These are phyloP conservation scores for Cryomyces antarcticus DNA, from an alignment of 495 filamentous ascomycete genomes.

Conservation along the genomic window DNA sequence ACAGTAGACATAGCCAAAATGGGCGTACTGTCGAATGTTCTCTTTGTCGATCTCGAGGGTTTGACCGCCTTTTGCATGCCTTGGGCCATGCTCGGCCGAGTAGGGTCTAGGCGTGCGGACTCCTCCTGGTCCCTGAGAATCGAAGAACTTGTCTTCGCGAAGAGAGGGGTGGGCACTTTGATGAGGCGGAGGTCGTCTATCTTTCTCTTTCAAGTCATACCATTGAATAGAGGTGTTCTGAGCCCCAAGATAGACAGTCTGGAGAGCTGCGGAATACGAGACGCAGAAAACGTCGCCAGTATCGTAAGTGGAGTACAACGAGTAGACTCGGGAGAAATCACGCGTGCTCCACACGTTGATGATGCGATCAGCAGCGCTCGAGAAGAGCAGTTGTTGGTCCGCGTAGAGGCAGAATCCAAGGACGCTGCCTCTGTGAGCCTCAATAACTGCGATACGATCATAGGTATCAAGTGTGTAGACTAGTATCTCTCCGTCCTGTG, in stretches of 20 bases:
- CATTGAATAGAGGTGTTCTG: constrained; percentile 91
- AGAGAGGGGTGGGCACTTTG: constrained; percentile 53
- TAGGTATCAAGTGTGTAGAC: constrained; percentile 58
- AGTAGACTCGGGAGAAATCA: constrained; percentile 51
- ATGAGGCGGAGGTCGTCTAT: constrained; percentile 34
- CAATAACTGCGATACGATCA: constrained; percentile 50
- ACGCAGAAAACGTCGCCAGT: constrained; percentile 92
- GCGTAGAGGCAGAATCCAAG: constrained; percentile 62
- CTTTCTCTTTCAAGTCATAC: constrained; percentile 37
- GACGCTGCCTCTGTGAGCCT: constrained; percentile 78
- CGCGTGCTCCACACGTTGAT: constrained; percentile 59
- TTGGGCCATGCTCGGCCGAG: constrained; percentile 15
- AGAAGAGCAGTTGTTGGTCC: constrained; percentile 62
- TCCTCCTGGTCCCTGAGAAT: constrained; percentile 70
- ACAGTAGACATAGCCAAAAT: constrained; percentile 88
- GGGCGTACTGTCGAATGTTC: constrained; percentile 71
- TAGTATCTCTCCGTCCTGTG: constrained; percentile 78
- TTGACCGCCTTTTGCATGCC: constrained; percentile 31
- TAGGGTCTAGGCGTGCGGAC: constrained; percentile 38
- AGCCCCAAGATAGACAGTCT: constrained; percentile 78
- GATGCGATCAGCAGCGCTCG: constrained; percentile 81
- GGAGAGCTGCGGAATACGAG: constrained; percentile 53
- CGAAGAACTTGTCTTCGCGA: constrained; percentile 85
- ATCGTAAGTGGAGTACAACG: constrained; percentile 84
- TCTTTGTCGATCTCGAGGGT: constrained; percentile 64